Percentiles rank a stretch among this genome's conserved stretches.
phyloP scores from a whole-genome alignment of 805 yeast species.

The Saccharomycopsis oosterbeekiorum region DNA sequence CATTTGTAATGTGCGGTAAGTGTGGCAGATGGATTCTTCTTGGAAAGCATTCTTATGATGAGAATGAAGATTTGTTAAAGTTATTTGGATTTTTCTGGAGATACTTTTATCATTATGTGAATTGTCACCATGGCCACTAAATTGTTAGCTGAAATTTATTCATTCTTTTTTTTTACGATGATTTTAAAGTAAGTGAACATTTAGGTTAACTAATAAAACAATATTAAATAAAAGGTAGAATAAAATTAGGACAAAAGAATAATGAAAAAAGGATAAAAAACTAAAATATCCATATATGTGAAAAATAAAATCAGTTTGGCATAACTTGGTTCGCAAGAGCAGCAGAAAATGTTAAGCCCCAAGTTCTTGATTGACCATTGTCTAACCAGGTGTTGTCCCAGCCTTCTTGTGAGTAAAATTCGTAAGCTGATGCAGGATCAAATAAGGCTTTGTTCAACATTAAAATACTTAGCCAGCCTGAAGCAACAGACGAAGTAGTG shows the following conservation, averaged over 20 bases:
- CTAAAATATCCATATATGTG: not conserved
- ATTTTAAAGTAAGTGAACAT: not conserved
- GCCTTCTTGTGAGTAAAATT: slow-evolving; percentile 44
- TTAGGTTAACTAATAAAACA: not conserved
- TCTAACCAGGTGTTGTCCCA: slow-evolving; percentile 55
- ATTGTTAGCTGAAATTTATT: not conserved
- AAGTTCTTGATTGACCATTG: slow-evolving; percentile 76
- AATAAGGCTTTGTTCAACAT: slow-evolving; percentile 64
- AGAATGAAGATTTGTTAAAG: slow-evolving; percentile 1
- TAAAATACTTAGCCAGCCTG: slow-evolving; percentile 55
- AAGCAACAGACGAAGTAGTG: slow-evolving; percentile 32
- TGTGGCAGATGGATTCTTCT: slow-evolving; percentile 13
- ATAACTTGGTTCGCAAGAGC: slow-evolving; percentile 10
- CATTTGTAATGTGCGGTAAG: slow-evolving; percentile 5
- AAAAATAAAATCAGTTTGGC: not conserved
- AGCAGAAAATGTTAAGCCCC: slow-evolving; percentile 81
- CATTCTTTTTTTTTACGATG: not conserved
- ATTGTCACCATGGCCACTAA: not conserved
- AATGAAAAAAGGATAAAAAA: not conserved
- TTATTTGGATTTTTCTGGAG: slow-evolving; percentile 12
- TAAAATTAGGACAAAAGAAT: not conserved
- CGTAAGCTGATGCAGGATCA: slow-evolving; percentile 55
- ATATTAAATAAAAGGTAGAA: not conserved
- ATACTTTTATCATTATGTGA: slow-evolving; percentile 9
- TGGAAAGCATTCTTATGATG: slow-evolving; percentile 4